Percentiles rank a stretch among this genome's conserved stretches.
Evolutionary conservation across 352 stramenopile species (phyloP).

Genomic region (Elongisporangium prolatum): DNA sequence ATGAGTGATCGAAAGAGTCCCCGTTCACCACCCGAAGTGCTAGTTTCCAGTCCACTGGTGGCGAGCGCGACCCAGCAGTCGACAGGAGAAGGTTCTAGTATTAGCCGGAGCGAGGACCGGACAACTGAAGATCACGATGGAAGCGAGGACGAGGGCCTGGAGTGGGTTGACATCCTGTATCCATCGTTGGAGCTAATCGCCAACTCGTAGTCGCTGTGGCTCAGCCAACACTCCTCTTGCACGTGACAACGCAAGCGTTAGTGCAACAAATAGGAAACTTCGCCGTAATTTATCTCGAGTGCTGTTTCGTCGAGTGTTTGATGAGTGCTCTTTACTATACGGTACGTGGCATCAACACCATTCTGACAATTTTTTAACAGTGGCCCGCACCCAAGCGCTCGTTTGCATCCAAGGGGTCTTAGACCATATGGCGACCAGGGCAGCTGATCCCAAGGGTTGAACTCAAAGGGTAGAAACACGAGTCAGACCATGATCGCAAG

Average conservation of each 20-base stretch:
- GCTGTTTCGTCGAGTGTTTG: slow-evolving; percentile 1
- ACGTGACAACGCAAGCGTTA: background rate
- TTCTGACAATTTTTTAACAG: slow-evolving; percentile 1
- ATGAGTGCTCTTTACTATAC: background rate
- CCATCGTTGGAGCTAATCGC: slow-evolving; percentile 35
- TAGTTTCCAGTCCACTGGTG: background rate
- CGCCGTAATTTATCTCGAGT: slow-evolving; percentile 5
- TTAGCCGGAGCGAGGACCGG: background rate
- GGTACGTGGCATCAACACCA: background rate
- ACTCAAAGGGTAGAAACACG: background rate
- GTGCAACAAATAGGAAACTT: background rate
- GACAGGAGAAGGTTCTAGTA: background rate
- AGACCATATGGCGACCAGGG: background rate
- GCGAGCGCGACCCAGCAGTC: slow-evolving; percentile 6
- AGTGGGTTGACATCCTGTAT: slow-evolving; percentile 70
- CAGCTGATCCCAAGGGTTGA: background rate
- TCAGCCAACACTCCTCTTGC: slow-evolving; percentile 8
- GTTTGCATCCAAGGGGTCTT: background rate
- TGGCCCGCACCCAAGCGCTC: background rate
- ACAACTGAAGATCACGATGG: background rate
- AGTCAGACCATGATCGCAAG: background rate
- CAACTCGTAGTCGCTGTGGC: slow-evolving; percentile 8
- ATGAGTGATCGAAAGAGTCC: background rate
- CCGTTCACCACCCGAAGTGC: background rate
- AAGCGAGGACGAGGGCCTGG: slow-evolving; percentile 16